Evolutionary conservation across 2,329 filamentous ascomycete species (phyloP), one percentile per base, ranked within the genome.

Genomic region (Fusarium stilboides): DNA sequence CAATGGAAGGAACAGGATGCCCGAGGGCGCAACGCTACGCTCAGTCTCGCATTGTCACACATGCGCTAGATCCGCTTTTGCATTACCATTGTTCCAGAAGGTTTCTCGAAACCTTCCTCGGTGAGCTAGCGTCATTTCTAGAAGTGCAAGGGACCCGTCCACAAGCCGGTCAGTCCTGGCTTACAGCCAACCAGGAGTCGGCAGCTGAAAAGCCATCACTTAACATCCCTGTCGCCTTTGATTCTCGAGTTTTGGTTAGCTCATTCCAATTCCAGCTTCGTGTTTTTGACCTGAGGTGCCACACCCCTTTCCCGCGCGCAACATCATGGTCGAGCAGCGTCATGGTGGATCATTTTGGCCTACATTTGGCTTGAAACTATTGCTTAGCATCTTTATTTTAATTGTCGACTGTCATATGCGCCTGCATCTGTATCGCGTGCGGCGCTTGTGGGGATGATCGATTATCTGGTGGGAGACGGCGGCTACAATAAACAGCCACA

Each of bases 21-120:
- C 43, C 57, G 36, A 47, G 54, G 63, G 63, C 68, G 62, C 63
- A 68, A 64, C 68, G 68, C 68, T 70, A 70, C 67, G 62, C 67
- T 65, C 51, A 47, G 55, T 57, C 67, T 63, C 44, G 50, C 67
- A 60, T 60, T 63, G 51, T 68, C 58, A 64, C 46, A 51, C 44
- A 56, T 37, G 50, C 66, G 62, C 67, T 69, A 70, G 62, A 64
- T 70, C 42, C 53, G 62, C 53, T 50, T 58, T 33, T 62, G 54
- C 57, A 59, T 70, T 60, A 64, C 51, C 51, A 65, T 68, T 70
- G 62, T 74, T 74, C 72, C 68, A 74, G 71, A 76, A 75, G 68
- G 58, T 71, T 80, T 80, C 79, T 75, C 74, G 79, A 80, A 80
- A 69, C 73, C 73, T 80, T 74, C 77, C 74, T 56, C 50, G 55